Conservation (phyloP, 305 asterid genomes). For the Solanum aculeatissimum region DNA sequence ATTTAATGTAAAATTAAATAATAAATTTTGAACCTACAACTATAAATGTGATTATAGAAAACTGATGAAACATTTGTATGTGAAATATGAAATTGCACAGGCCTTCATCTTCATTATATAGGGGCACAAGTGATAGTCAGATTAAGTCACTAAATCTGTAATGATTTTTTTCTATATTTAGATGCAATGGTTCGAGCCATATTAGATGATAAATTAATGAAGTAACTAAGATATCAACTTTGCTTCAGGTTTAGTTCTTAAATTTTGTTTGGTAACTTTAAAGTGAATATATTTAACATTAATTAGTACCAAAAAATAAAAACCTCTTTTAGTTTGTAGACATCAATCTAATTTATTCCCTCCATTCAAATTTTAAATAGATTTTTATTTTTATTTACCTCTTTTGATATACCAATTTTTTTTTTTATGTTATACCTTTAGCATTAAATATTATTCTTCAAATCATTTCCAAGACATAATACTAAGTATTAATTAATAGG, state of each 20-base stretch:
- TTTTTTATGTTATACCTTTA: too few relatives aligned
- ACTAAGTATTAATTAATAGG: too few relatives aligned
- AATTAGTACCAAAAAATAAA: too few relatives aligned
- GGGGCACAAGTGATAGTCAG: not conserved
- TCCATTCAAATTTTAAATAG: too few relatives aligned
- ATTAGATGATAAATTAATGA: not conserved
- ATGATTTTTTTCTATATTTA: not conserved
- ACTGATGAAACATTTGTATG: not conserved
- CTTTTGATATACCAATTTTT: too few relatives aligned
- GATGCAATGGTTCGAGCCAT: not conserved
- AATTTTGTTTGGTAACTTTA: not conserved
- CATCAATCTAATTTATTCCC: too few relatives aligned
- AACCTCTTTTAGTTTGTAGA: not conserved
- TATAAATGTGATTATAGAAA: not conserved
- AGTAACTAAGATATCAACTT: not conserved
- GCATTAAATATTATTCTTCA: too few relatives aligned
- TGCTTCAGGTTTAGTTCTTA: not conserved
- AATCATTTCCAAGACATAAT: too few relatives aligned
- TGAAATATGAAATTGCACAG: not conserved
- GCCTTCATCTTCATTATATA: not conserved
- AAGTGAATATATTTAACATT: not conserved
- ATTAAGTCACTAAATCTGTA: not conserved
- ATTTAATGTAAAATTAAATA: not conserved
- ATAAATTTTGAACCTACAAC: not conserved
- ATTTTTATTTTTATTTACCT: too few relatives aligned